phyloP scores from a whole-genome alignment of 108 stramenopile genomes.

The Nitzschia inconspicua region DNA sequence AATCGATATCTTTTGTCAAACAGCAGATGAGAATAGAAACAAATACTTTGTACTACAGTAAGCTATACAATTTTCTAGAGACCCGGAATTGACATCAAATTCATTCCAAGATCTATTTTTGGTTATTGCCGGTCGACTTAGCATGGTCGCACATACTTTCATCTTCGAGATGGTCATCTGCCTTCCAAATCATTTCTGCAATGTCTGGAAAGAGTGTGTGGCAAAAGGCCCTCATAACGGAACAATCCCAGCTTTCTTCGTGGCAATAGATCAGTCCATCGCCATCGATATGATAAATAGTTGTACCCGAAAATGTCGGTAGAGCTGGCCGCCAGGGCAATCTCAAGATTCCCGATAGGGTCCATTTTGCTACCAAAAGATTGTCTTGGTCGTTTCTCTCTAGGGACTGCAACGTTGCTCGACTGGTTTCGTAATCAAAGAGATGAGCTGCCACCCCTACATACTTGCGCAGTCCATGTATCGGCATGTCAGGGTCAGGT shows the following conservation, averaged over 20 bases:
- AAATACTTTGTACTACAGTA: too few relatives aligned
- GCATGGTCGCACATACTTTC: not conserved
- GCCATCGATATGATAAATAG: conserved; percentile 63
- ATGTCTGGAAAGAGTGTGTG: conserved; percentile 45
- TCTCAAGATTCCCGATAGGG: conserved; percentile 42
- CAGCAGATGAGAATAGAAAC: too few relatives aligned
- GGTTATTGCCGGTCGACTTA: not conserved
- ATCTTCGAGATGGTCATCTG: not conserved
- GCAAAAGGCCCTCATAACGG: conserved; percentile 59
- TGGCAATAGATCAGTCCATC: conserved; percentile 62
- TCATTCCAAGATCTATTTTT: too few relatives aligned
- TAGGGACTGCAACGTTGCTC: conserved; percentile 20
- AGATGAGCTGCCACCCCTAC: conserved; percentile 45
- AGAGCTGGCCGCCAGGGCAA: conserved; percentile 75
- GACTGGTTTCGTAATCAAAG: conserved; percentile 41
- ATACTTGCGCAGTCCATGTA: conserved; percentile 61
- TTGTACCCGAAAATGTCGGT: conserved; percentile 56
- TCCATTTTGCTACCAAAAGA: conserved; percentile 53
- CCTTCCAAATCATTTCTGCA: conserved; percentile 25
- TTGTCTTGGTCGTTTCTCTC: conserved; percentile 13
- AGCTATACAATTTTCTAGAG: too few relatives aligned
- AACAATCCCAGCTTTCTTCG: conserved; percentile 73
- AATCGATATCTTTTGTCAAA: too few relatives aligned
- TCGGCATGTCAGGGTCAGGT: conserved; percentile 76
- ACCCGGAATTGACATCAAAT: too few relatives aligned